Conservation (phyloP, 352 stramenopile species). For the Globisporangium solare region DNA sequence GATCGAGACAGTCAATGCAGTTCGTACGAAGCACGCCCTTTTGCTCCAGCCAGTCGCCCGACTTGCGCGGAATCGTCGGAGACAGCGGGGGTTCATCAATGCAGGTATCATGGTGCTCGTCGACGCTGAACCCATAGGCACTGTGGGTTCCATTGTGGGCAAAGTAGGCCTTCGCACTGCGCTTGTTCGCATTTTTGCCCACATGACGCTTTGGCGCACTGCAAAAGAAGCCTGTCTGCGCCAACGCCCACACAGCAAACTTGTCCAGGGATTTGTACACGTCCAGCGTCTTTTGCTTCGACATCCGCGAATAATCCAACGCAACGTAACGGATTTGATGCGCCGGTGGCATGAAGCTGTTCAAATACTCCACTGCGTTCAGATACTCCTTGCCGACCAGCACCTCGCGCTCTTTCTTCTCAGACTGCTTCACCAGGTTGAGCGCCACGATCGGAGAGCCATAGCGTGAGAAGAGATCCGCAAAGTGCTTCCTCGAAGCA, state of each 20-base stretch:
- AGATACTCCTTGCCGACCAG: conserved; percentile 98
- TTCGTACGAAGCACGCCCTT: conserved; percentile 98
- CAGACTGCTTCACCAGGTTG: conserved; percentile 97
- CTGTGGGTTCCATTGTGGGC: conserved; percentile 8
- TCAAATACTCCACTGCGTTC: conserved; percentile 98
- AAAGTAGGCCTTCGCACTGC: conserved; percentile 44
- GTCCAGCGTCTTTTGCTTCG: conserved; percentile 93
- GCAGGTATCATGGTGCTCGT: conserved; percentile 1
- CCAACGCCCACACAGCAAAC: conserved; percentile 93
- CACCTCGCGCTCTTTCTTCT: conserved; percentile 96
- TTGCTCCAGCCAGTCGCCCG: conserved; percentile 93
- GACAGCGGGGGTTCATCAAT: conserved; percentile 26
- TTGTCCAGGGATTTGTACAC: conserved; percentile 93
- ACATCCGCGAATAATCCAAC: conserved; percentile 93
- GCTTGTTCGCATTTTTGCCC: conserved; percentile 50
- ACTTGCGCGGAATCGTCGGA: conserved; percentile 72
- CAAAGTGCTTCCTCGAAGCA: conserved; percentile 92
- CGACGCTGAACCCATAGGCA: not conserved
- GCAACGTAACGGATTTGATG: conserved; percentile 97
- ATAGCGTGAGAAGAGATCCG: conserved; percentile 95
- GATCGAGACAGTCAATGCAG: conserved; percentile 96
- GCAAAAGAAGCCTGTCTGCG: conserved; percentile 98
- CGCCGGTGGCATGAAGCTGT: conserved; percentile 87
- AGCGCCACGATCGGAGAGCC: conserved; percentile 95
- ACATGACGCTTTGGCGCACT: conserved; percentile 84